Percentiles rank a stretch among this genome's conserved stretches.
phyloP scores from a whole-genome alignment of 2,329 filamentous ascomycete genomes.

The Mycocentrospora acerina region DNA sequence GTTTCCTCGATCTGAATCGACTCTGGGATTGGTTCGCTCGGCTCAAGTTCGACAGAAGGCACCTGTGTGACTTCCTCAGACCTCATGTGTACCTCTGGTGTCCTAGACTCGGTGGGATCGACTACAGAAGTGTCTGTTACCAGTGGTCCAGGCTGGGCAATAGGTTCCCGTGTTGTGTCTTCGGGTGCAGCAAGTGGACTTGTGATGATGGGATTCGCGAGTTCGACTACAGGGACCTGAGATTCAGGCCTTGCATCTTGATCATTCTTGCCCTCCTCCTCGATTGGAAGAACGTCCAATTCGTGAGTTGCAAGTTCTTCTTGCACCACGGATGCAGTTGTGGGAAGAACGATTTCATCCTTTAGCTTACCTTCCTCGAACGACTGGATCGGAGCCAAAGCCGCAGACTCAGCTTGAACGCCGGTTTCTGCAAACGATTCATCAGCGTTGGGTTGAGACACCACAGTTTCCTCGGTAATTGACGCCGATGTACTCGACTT shows the following conservation, averaged over 20 bases:
- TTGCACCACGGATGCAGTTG: conserved; percentile 1
- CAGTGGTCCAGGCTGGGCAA: not conserved
- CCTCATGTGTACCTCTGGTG: too few relatives aligned
- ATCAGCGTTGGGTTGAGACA: too few relatives aligned
- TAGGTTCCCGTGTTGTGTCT: not conserved
- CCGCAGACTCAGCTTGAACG: not conserved
- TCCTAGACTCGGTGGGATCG: too few relatives aligned
- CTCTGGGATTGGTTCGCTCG: conserved; percentile 1
- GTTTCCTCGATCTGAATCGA: not conserved
- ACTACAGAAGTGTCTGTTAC: too few relatives aligned
- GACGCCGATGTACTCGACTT: conserved; percentile 12
- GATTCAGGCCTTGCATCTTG: conserved; percentile 22
- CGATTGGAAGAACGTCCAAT: conserved; percentile 1
- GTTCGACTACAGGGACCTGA: conserved; percentile 9
- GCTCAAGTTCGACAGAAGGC: not conserved
- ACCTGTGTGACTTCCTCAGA: too few relatives aligned
- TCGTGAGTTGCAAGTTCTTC: conserved; percentile 5
- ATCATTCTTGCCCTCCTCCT: conserved; percentile 18
- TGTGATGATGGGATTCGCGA: conserved; percentile 3
- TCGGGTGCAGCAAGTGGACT: conserved; percentile 1
- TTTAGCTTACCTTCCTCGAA: not conserved
- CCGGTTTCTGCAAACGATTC: conserved; percentile 1
- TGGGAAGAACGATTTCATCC: conserved; percentile 3
- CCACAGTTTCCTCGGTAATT: conserved; percentile 3
- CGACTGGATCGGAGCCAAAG: not conserved